These are phyloP conservation scores for Austropuccinia psidii DNA, from an alignment of 1,284 basidiomycete species.

Conservation along the genomic window DNA sequence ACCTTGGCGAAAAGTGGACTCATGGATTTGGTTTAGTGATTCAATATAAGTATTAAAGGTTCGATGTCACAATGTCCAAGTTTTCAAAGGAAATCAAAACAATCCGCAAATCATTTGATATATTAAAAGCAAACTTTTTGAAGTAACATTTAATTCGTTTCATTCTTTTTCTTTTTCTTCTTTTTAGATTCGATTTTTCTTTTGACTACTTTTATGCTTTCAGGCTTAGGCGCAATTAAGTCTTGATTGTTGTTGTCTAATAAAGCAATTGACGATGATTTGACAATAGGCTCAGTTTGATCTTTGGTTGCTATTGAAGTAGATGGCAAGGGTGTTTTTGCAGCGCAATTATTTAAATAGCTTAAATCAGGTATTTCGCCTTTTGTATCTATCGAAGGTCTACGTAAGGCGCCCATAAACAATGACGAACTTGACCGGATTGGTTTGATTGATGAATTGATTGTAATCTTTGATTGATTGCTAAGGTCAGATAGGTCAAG, in stretches of 20 bases:
- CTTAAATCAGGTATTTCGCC: slow-evolving; percentile 33
- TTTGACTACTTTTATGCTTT: slow-evolving; percentile 26
- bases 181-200: slow-evolving; percentile 4
- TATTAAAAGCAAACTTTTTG: too few relatives aligned
- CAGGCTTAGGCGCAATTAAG: slow-evolving; percentile 1
- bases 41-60: too few relatives aligned
- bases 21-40: too few relatives aligned
- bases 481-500: slow-evolving; percentile 54
- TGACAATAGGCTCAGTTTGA: background rate
- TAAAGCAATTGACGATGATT: background rate
- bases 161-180: slow-evolving; percentile 17
- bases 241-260: background rate
- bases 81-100: too few relatives aligned
- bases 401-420: background rate
- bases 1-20: too few relatives aligned
- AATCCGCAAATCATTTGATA: too few relatives aligned
- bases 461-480: slow-evolving; percentile 52
- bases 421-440: background rate
- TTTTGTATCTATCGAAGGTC: slow-evolving; percentile 47
- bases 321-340: slow-evolving; percentile 45
- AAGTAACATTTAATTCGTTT: too few relatives aligned
- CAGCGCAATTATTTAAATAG: slow-evolving; percentile 9
- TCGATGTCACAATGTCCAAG: too few relatives aligned
- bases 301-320: background rate
- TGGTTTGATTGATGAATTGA: slow-evolving; percentile 43